Base-by-base conservation (phyloP, 2,329 filamentous ascomycete genomes). In the Biscogniauxia sp. region DNA sequence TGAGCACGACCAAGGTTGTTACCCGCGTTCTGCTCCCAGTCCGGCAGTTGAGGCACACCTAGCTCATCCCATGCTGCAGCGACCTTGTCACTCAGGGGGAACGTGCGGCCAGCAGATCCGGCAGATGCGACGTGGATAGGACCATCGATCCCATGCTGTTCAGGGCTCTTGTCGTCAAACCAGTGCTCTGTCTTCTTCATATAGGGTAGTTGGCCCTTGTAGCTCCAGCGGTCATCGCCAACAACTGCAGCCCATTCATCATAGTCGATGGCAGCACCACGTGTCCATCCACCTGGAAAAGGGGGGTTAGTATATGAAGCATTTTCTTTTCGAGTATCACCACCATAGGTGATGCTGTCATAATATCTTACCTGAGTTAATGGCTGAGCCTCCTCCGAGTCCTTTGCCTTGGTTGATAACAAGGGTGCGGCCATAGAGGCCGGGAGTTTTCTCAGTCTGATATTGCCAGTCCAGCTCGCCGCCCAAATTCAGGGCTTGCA, bases 131-230 rank as follows among this genome's bases (percentile, higher is more conserved):
- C 63, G 8, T 66, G 28, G 25, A 74, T 69, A 1, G 71, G 69
- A 3, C 73, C 71, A 11, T 69, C 56, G 23, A 57, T 58, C 5
- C 75, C 73, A 58, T 76, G 70, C 5, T 67, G 57, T 7, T 58
- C 51, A 0, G 60, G 32, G 56, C 71, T 63, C 5, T 65, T 45
- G 13, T 61, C 56, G 37, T 66, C 55, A 45, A 63, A 66, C 51
- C 68, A 66, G 11, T 60, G 54, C 60, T 77, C 76, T 0, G 73
- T 65, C 60, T 77, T 80, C 45, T 71, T 70, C 58, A 82, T 76
- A 69, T 79, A 85, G 1, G 78, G 78, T 17, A 79, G 71, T 28
- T 83, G 74, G 9, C 75, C 75, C 3, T 79, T 69, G 58, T 79
- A 81, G 61, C 75, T 76, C 74, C 82, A 85, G 2, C 67, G 66